These are phyloP conservation scores for Carex cristatella DNA, from an alignment of 176 grass and related monocot genomes.

Conservation along the genomic window DNA sequence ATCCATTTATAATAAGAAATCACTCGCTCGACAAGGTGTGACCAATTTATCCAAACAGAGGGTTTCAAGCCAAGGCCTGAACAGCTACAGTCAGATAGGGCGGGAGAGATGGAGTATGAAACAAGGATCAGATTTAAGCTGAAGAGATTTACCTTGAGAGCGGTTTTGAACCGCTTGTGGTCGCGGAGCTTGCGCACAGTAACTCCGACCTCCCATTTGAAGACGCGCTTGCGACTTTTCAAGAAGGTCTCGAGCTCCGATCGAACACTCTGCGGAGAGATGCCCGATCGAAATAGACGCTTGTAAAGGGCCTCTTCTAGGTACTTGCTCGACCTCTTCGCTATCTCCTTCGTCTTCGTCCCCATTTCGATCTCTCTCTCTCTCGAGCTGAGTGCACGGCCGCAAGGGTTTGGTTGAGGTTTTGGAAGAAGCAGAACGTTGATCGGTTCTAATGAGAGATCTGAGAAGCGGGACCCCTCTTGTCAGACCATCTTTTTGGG, in stretches of 20 bases:
- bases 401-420: constrained; percentile 25
- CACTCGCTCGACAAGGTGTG: background rate
- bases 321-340: constrained; percentile 66
- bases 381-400: background rate
- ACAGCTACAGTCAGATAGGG: background rate
- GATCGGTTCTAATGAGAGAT: background rate
- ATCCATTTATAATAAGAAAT: too few relatives aligned
- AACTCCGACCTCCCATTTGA: constrained; percentile 96
- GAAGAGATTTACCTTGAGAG: constrained; percentile 54
- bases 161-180: constrained; percentile 48
- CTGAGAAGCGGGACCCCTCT: background rate
- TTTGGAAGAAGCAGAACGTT: background rate
- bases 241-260: constrained; percentile 76
- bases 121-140: constrained; percentile 2
- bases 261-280: constrained; percentile 55
- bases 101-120: background rate
- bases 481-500: background rate
- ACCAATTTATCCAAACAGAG: constrained; percentile 4
- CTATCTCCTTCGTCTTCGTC: constrained; percentile 61
- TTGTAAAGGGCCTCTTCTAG: constrained; percentile 67
- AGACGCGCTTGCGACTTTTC: constrained; percentile 75
- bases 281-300: constrained; percentile 64
- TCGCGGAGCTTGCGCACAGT: constrained; percentile 62
- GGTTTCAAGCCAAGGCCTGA: background rate
- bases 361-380: constrained; percentile 34